Conservation (phyloP, 2,329 filamentous ascomycete genomes). For the Helicocarpus griseus region DNA sequence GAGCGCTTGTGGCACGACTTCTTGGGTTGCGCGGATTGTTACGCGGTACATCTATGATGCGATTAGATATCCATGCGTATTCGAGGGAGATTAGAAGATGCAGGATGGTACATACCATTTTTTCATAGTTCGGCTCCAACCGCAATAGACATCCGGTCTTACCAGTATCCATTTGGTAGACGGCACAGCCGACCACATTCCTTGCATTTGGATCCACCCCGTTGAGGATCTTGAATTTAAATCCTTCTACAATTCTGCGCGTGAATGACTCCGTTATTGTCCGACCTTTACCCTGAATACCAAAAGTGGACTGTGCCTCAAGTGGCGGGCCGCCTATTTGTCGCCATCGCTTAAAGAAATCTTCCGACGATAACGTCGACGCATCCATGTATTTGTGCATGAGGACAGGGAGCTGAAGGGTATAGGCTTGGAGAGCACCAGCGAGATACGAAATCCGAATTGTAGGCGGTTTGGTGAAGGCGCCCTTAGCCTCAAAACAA, state of each 20-base stretch:
- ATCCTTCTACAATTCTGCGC: slow-evolving; percentile 64
- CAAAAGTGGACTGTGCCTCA: slow-evolving; percentile 82
- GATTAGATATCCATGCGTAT: slow-evolving; percentile 10
- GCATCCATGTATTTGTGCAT: slow-evolving; percentile 97
- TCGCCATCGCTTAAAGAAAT: slow-evolving; percentile 99
- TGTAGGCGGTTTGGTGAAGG: slow-evolving; percentile 78
- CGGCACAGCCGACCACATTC: slow-evolving; percentile 82
- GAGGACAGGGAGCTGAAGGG: slow-evolving; percentile 76
- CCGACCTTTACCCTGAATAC: slow-evolving; percentile 48
- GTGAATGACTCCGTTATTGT: slow-evolving; percentile 65
- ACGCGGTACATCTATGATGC: slow-evolving; percentile 75
- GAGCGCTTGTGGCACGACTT: slow-evolving; percentile 69
- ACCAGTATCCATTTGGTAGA: slow-evolving; percentile 67
- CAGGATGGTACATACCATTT: slow-evolving; percentile 56
- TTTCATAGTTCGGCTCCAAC: slow-evolving; percentile 87
- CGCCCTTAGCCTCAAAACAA: slow-evolving; percentile 78
- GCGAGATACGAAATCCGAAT: slow-evolving; percentile 91
- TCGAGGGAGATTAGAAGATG: neutral
- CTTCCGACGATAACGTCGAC: slow-evolving; percentile 73
- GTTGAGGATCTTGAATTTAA: slow-evolving; percentile 78
- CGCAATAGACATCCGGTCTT: slow-evolving; percentile 92
- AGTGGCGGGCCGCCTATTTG: slow-evolving; percentile 85
- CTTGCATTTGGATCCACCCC: slow-evolving; percentile 84
- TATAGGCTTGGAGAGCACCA: slow-evolving; percentile 84
- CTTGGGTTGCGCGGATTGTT: slow-evolving; percentile 88